A percentile compares a stretch with the other conserved stretches of the same genome.
Evolutionary conservation across 768 basidiomycete species (phyloP).

Genomic region (Lactifluus echinatus): DNA sequence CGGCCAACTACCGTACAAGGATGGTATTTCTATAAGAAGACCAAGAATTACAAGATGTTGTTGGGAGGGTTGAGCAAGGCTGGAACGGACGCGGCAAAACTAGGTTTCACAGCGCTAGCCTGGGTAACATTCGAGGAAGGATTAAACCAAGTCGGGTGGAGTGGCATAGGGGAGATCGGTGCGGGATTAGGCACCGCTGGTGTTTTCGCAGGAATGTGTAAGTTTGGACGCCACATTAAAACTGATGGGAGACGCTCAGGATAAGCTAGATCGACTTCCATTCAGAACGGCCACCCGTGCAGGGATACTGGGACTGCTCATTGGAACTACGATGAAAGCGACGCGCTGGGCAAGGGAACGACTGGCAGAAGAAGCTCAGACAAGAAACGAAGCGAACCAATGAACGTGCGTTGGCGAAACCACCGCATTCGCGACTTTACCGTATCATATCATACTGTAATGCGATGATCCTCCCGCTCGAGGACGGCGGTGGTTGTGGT

Average conservation of each 20-base stretch:
- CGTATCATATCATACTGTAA: background rate
- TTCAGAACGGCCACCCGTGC: slow-evolving; percentile 14
- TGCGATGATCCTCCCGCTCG: slow-evolving; percentile 6
- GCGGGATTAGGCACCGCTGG: slow-evolving; percentile 59
- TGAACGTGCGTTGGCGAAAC: slow-evolving; percentile 14
- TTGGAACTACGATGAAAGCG: slow-evolving; percentile 46
- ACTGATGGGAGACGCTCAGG: slow-evolving; percentile 11
- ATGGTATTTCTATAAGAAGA: slow-evolving; percentile 96
- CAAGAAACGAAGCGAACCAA: slow-evolving; percentile 23
- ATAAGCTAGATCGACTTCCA: slow-evolving; percentile 18
- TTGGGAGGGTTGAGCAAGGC: slow-evolving; percentile 63
- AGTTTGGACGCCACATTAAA: slow-evolving; percentile 24
- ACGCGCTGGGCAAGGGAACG: slow-evolving; percentile 26
- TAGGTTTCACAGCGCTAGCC: slow-evolving; percentile 38
- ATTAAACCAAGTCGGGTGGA: slow-evolving; percentile 29
- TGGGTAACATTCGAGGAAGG: slow-evolving; percentile 46
- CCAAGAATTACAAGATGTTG: slow-evolving; percentile 84
- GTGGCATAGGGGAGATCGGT: slow-evolving; percentile 43
- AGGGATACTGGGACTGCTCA: slow-evolving; percentile 44
- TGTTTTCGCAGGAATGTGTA: slow-evolving; percentile 48
- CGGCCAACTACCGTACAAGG: slow-evolving; percentile 78
- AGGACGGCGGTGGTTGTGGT: background rate
- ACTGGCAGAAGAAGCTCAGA: slow-evolving; percentile 23
- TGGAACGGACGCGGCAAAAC: slow-evolving; percentile 43
- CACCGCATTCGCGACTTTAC: background rate